A percentile compares a stretch with the other conserved stretches of the same genome.
phyloP scores from a whole-genome alignment of 495 filamentous ascomycete species.

The Coniosporium apollinis region DNA sequence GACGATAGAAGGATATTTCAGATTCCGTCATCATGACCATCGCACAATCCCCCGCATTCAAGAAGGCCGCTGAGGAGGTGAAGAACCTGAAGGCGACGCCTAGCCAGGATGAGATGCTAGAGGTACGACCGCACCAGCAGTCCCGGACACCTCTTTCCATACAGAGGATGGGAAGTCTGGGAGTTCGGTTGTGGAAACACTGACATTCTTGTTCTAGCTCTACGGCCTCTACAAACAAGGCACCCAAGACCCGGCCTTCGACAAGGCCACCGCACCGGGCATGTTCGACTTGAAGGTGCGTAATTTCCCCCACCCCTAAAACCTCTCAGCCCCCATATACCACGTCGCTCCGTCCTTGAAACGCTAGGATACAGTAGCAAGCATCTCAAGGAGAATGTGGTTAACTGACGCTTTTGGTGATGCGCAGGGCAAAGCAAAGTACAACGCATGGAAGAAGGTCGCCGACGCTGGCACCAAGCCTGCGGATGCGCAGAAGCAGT shows the following conservation, averaged over 20 bases:
- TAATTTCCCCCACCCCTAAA: not conserved
- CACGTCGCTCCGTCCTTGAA: too few relatives aligned
- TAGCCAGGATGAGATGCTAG: conserved; percentile 33
- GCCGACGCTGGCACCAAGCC: conserved; percentile 38
- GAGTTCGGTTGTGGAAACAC: not conserved
- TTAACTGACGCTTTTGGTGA: not conserved
- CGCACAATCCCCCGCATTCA: conserved; percentile 33
- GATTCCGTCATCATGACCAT: conserved; percentile 6
- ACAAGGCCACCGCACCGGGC: conserved; percentile 27
- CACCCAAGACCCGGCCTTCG: conserved; percentile 28
- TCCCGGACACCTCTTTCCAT: conserved; percentile 1
- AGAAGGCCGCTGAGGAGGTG: conserved; percentile 44
- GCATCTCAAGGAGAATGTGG: too few relatives aligned
- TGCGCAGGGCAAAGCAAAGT: conserved; percentile 58
- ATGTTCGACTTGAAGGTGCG: conserved; percentile 39
- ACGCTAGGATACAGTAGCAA: too few relatives aligned
- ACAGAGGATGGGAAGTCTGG: not conserved
- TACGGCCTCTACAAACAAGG: conserved; percentile 45
- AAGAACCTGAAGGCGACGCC: conserved; percentile 41
- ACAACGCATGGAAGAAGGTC: conserved; percentile 52
- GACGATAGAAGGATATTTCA: too few relatives aligned
- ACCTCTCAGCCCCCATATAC: too few relatives aligned
- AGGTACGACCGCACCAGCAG: conserved; percentile 29
- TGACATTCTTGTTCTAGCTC: conserved; percentile 21
- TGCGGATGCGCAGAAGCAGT: conserved; percentile 53